A percentile compares a stretch with the other conserved stretches of the same genome.
phyloP scores from a whole-genome alignment of 1,139 yeast species.

The Suzukiozyma palmioleophila region DNA sequence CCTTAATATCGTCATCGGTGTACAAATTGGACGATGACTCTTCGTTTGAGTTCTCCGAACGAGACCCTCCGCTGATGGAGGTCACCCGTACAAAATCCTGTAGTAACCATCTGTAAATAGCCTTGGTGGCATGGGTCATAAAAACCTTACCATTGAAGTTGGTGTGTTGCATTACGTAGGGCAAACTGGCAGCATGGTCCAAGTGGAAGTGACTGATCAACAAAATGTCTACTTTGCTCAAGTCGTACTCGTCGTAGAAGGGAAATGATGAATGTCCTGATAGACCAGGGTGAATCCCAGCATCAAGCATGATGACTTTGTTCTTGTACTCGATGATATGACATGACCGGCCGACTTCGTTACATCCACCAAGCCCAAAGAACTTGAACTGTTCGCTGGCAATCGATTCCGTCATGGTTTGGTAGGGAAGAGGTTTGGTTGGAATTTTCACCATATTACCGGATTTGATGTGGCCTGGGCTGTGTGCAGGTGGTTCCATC shows the following conservation, averaged over 20 bases:
- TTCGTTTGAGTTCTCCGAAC: slow-evolving; percentile 14
- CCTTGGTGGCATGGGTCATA: slow-evolving; percentile 99
- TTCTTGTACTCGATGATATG: slow-evolving; percentile 90
- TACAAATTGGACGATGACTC: slow-evolving; percentile 53
- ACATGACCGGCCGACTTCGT: slow-evolving; percentile 95
- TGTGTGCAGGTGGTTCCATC: too few species aligned
- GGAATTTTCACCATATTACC: too few species aligned
- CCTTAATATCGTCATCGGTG: slow-evolving; percentile 85
- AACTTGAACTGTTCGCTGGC: slow-evolving; percentile 52
- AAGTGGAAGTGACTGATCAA: slow-evolving; percentile 92
- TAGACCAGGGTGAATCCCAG: slow-evolving; percentile 96
- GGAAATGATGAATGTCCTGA: slow-evolving; percentile 90
- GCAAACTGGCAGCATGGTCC: slow-evolving; percentile 96
- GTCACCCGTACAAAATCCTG: slow-evolving; percentile 94
- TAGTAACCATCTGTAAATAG: slow-evolving; percentile 90
- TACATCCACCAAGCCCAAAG: slow-evolving; percentile 98
- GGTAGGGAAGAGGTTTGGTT: too few species aligned
- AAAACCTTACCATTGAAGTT: slow-evolving; percentile 91
- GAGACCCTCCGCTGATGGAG: slow-evolving; percentile 47
- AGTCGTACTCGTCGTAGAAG: slow-evolving; percentile 89
- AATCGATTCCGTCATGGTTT: slow-evolving; percentile 9
- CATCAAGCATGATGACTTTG: slow-evolving; percentile 95
- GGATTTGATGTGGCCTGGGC: too few species aligned
- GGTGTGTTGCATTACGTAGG: slow-evolving; percentile 97
- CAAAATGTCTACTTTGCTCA: slow-evolving; percentile 79